These are phyloP conservation scores for Clarireedia homoeocarpa DNA, from an alignment of 2,329 filamentous ascomycete species.

Conservation along the genomic window DNA sequence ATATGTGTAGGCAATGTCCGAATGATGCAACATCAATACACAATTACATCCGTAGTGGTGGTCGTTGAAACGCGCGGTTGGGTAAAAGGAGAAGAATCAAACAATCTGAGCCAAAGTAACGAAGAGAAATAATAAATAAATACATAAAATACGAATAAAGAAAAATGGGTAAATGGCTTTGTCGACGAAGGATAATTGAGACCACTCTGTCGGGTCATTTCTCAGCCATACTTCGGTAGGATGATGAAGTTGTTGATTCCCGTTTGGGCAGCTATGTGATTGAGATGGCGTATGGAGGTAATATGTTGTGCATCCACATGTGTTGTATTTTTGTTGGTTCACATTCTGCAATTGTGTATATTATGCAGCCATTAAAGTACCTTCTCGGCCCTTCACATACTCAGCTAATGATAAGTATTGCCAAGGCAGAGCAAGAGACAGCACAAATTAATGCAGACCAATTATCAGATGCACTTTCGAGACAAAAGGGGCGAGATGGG, in stretches of 20 bases:
- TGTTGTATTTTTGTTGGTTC: neutral
- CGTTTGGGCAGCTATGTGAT: neutral
- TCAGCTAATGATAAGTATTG: no score
- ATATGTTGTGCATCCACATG: conserved; percentile 1
- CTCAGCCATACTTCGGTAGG: neutral
- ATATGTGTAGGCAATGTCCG: conserved; percentile 2
- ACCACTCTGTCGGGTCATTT: conserved; percentile 5
- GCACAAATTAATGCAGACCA: neutral
- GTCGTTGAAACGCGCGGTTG: conserved; percentile 8
- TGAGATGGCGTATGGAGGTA: neutral
- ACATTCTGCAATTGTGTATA: neutral
- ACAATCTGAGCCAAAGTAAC: neutral
- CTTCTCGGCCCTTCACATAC: neutral
- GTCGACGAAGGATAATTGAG: neutral
- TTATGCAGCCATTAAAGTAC: neutral
- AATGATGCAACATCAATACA: neutral
- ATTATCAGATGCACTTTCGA: neutral
- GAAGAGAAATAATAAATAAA: neutral
- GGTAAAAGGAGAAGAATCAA: neutral
- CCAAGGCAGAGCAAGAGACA: neutral
- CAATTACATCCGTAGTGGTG: neutral
- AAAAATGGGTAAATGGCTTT: neutral
- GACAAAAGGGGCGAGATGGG: no score
- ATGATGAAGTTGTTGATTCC: neutral
- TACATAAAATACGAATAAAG: no score